Evolutionary conservation across 768 basidiomycete genomes (phyloP).

Genomic region (Lactarius hatsudake): DNA sequence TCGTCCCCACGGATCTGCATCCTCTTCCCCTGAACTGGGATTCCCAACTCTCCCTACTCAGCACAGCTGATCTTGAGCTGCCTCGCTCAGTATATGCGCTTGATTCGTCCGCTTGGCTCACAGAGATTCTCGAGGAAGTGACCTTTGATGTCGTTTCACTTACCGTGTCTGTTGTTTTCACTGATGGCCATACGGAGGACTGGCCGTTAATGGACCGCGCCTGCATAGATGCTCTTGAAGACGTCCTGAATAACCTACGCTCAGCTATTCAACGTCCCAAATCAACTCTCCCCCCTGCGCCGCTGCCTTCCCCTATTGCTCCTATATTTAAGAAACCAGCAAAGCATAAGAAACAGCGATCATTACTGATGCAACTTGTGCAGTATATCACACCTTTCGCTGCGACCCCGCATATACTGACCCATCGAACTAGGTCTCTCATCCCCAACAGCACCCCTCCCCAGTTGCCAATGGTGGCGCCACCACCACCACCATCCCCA

Average conservation of each 20-base stretch:
- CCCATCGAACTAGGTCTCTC: slow-evolving; percentile 23
- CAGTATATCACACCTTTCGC: slow-evolving; percentile 41
- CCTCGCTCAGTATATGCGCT: slow-evolving; percentile 54
- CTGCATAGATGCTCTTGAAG: slow-evolving; percentile 46
- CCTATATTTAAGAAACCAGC: slow-evolving; percentile 35
- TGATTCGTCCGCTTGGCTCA: slow-evolving; percentile 58
- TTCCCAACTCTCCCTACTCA: slow-evolving; percentile 49
- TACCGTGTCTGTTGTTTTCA: slow-evolving; percentile 51
- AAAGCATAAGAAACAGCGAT: slow-evolving; percentile 68
- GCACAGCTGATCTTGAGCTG: slow-evolving; percentile 50
- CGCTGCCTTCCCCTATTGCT: slow-evolving; percentile 25
- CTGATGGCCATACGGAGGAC: slow-evolving; percentile 52
- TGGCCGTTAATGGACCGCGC: slow-evolving; percentile 44
- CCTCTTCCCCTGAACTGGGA: slow-evolving; percentile 54
- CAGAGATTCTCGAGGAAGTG: slow-evolving; percentile 56
- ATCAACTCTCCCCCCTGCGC: slow-evolving; percentile 31
- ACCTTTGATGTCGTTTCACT: slow-evolving; percentile 52
- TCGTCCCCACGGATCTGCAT: slow-evolving; percentile 42
- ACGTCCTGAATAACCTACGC: slow-evolving; percentile 53
- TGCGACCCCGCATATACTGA: not conserved
- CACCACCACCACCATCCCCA: slow-evolving; percentile 18
- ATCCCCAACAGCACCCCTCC: slow-evolving; percentile 14
- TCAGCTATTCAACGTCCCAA: slow-evolving; percentile 43
- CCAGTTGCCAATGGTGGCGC: slow-evolving; percentile 9
- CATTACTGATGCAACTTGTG: slow-evolving; percentile 66